Evolutionary conservation across 768 basidiomycete species (phyloP), one percentile per base, ranked within the genome.

Genomic region (Mycena rosella): DNA sequence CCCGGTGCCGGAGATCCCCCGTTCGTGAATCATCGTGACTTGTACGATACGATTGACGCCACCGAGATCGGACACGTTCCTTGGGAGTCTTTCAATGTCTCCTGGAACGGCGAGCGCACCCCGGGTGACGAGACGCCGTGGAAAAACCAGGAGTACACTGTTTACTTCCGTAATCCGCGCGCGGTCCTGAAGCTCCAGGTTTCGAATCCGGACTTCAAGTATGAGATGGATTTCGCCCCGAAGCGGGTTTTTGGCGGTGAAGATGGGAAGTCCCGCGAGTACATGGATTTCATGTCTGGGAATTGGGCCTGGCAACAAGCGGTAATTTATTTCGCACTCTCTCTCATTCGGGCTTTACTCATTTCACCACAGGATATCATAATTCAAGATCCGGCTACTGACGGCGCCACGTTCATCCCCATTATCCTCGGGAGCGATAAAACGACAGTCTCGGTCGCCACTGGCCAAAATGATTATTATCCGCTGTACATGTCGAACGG

Each of bases 91-190:
- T 53, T 53, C 20, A 22, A 9, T 2, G 52, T n/a, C n/a, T n/a
- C n/a, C n/a, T n/a, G n/a, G n/a, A n/a, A n/a, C n/a, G n/a, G n/a
- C n/a, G n/a, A n/a, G n/a, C n/a, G n/a, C 32, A 11, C 32, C 32
- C 32, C 32, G 11, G 40, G 36, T 11, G 64, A 65, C 26, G 32
- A 2, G 1, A 60, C 57, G 9, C 64, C 57, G 5, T 65, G 64
- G 65, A 79, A 73, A 71, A 47, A 42, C 7, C 24, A 74, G 17
- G 55, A 66, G 4, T 77, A 69, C 36, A 58, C 72, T 17, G 74
- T 79, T 5, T 74, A 74, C 73, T 80, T 71, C 45, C 60, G 72
- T 3, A 68, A 74, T 56, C 75, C 77, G 0, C 65, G 44, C 2
- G 14, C 17, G 0, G 52, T 78, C 8, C 32, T 77, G 4, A 53